Conservation (phyloP, 768 basidiomycete species). For the Mycena polygramma region DNA sequence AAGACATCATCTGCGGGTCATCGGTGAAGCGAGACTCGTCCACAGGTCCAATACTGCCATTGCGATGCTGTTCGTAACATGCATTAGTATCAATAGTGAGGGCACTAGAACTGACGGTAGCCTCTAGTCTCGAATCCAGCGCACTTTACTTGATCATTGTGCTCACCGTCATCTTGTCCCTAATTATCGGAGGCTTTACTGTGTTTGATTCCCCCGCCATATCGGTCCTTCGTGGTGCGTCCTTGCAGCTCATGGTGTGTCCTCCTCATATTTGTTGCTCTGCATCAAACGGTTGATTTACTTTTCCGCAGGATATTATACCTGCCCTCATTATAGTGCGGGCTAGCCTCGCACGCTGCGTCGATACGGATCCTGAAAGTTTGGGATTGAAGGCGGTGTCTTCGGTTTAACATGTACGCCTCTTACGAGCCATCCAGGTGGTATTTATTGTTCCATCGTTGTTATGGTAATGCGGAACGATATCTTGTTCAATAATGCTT, state of each 20-base stretch:
- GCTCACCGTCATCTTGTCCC: neutral
- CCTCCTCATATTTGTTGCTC: too few species aligned
- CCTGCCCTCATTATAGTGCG: neutral
- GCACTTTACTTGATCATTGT: neutral
- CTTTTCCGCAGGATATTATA: conserved; percentile 1
- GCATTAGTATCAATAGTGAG: too few species aligned
- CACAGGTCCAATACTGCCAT: conserved; percentile 17
- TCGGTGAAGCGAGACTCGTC: neutral
- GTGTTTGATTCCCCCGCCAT: neutral
- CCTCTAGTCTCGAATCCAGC: conserved; percentile 1
- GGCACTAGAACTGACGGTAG: neutral
- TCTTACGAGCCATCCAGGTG: too few species aligned
- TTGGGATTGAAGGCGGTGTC: too few species aligned
- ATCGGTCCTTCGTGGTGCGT: neutral
- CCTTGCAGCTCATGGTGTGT: conserved; percentile 11
- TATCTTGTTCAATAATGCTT: too few species aligned
- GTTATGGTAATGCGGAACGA: too few species aligned
- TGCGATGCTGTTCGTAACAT: conserved; percentile 8
- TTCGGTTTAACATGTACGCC: too few species aligned
- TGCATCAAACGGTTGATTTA: too few species aligned
- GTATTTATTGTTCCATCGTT: too few species aligned
- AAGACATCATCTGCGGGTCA: neutral
- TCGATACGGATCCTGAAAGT: too few species aligned
- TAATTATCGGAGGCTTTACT: neutral
- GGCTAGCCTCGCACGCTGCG: neutral